Conservation (phyloP, 78 protist species). For the Dictyostelium purpureum region DNA sequence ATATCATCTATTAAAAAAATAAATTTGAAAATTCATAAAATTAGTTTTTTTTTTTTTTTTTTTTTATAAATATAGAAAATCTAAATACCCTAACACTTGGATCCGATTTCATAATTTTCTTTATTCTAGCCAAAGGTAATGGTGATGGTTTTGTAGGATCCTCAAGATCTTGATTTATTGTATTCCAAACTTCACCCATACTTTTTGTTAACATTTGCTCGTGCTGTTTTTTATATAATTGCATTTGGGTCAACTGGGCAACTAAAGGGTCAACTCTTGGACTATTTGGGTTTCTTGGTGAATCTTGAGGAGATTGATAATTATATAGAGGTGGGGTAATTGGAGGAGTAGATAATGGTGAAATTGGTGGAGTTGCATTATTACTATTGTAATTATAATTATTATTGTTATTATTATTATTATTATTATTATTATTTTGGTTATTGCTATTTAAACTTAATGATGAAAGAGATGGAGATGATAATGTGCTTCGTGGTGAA, state of each 20-base stretch:
- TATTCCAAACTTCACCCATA: not conserved
- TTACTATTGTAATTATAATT: not conserved
- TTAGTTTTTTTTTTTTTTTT: not conserved
- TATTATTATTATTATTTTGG: not conserved
- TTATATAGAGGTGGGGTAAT: constrained; percentile 12
- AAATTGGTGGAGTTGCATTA: not conserved
- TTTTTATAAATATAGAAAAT: not conserved
- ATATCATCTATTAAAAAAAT: constrained; percentile 75
- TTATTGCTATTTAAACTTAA: not conserved
- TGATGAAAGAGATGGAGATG: not conserved
- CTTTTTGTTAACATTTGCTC: not conserved
- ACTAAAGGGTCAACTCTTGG: constrained; percentile 18
- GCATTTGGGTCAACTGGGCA: not conserved
- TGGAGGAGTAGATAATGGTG: constrained; percentile 51
- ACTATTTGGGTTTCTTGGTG: constrained; percentile 44
- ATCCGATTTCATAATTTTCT: constrained; percentile 89
- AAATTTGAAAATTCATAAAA: not conserved
- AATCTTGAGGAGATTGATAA: not conserved
- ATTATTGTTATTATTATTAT: not conserved
- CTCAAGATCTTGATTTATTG: not conserved
- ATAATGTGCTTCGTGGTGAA: not conserved
- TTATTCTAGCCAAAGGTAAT: constrained; percentile 90
- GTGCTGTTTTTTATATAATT: constrained; percentile 11
- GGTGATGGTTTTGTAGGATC: not conserved
- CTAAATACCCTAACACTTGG: constrained; percentile 75